Percentiles rank a stretch among this genome's conserved stretches.
Conservation (phyloP, 2,329 filamentous ascomycete genomes). For the Seiridium cupressi region DNA sequence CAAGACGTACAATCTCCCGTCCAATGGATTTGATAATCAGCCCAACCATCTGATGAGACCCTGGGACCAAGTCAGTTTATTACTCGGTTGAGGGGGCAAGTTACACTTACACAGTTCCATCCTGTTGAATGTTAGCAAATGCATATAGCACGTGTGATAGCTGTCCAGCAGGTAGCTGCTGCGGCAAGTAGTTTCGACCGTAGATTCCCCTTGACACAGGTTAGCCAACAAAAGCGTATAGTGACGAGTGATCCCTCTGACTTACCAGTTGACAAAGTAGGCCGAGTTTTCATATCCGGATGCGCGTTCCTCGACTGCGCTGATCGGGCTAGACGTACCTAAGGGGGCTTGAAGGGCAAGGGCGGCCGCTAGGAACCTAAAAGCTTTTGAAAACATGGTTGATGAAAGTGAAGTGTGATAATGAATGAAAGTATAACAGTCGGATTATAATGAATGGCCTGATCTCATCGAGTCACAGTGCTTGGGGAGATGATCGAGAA, state of each 20-base stretch:
- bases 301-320: constrained; percentile 17
- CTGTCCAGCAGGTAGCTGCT: constrained; percentile 65
- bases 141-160: constrained; percentile 78
- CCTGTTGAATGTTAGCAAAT: constrained; percentile 72
- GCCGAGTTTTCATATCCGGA: constrained; percentile 41
- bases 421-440: neutral
- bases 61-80: constrained; percentile 24
- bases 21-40: constrained; percentile 74
- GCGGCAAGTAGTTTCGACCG: constrained; percentile 67
- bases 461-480: neutral
- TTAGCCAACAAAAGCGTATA: constrained; percentile 5
- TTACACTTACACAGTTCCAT: constrained; percentile 66
- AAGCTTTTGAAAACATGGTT: neutral
- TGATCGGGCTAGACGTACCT: constrained; percentile 1
- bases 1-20: constrained; percentile 55
- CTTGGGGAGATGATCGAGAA: neutral
- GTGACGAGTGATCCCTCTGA: neutral
- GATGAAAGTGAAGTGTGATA: neutral
- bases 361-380: neutral
- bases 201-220: constrained; percentile 62
- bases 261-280: constrained; percentile 50
- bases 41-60: constrained; percentile 65
- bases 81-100: neutral
- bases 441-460: neutral
- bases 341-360: neutral